Conservation (phyloP, 179 eudicot species). For the Drosera spatulata region DNA sequence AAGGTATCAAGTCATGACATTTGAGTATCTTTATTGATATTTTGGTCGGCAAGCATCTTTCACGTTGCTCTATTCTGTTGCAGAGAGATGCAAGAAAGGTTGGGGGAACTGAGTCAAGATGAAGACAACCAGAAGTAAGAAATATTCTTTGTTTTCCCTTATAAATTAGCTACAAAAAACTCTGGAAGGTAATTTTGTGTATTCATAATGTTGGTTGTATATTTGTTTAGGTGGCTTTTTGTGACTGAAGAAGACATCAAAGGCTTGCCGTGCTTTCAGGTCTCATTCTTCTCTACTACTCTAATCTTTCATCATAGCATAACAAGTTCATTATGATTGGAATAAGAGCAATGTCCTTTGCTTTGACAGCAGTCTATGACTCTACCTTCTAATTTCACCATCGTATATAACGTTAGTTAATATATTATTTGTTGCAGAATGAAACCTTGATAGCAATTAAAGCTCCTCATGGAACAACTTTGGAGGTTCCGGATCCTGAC, state of each 20-base stretch:
- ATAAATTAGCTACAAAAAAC: background rate
- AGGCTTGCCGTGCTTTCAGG: conserved; percentile 77
- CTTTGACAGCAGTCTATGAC: too few relatives aligned
- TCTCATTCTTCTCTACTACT: conserved; percentile 4
- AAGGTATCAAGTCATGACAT: too few relatives aligned
- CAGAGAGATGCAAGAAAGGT: conserved; percentile 7
- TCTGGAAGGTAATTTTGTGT: background rate
- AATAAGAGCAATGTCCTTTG: too few relatives aligned
- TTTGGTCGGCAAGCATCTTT: too few relatives aligned
- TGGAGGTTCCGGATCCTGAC: conserved; percentile 77
- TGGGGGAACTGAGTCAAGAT: conserved; percentile 78
- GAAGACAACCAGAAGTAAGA: conserved; percentile 60
- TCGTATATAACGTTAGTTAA: background rate
- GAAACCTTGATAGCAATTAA: conserved; percentile 60
- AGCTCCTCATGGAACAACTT: too few relatives aligned
- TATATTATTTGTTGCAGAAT: conserved; percentile 31
- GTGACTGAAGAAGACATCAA: conserved; percentile 96
- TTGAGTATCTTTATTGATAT: too few relatives aligned
- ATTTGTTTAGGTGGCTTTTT: conserved; percentile 61
- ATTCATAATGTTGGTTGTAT: background rate
- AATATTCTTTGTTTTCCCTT: background rate
- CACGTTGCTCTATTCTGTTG: too few relatives aligned
- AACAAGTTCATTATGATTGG: too few relatives aligned
- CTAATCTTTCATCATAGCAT: too few relatives aligned
- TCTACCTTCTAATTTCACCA: too few relatives aligned